Conservation (phyloP, 176 grass and related monocot species). For the Saccharum officinarum region DNA sequence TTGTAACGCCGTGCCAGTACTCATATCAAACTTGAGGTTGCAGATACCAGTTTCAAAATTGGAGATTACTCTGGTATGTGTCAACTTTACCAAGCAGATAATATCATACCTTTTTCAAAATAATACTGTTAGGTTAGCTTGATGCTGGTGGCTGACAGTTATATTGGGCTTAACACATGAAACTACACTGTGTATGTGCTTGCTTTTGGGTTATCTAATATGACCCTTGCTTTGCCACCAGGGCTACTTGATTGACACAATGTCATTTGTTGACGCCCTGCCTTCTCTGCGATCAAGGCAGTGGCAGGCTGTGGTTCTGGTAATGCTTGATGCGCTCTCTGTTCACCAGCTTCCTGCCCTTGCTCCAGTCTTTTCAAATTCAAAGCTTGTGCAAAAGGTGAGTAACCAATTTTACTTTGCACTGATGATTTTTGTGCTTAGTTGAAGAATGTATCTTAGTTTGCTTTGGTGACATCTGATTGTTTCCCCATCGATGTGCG, state of each 20-base stretch:
- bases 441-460: not conserved
- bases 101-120: not conserved
- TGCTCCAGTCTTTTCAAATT: slow-evolving; percentile 48
- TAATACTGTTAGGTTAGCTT: not conserved
- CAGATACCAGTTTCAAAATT: slow-evolving; percentile 69
- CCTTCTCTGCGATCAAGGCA: slow-evolving; percentile 64
- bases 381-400: slow-evolving; percentile 52
- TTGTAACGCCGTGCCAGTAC: slow-evolving; percentile 57
- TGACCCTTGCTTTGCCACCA: not conserved
- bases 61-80: slow-evolving; percentile 80
- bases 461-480: not conserved
- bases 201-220: slow-evolving; percentile 30
- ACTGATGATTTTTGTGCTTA: not conserved
- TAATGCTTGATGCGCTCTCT: slow-evolving; percentile 74
- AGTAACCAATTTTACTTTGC: not conserved
- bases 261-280: slow-evolving; percentile 79
- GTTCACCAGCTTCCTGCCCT: slow-evolving; percentile 56
- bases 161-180: not conserved
- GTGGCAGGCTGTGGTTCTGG: slow-evolving; percentile 70
- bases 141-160: not conserved
- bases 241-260: slow-evolving; percentile 76
- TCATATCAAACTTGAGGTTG: slow-evolving; percentile 60
- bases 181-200: not conserved
- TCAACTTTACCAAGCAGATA: not conserved
- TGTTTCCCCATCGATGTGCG: not conserved